Evolutionary conservation across 2,329 filamentous ascomycete species (phyloP).

Genomic region (Fusarium heterosporum): DNA sequence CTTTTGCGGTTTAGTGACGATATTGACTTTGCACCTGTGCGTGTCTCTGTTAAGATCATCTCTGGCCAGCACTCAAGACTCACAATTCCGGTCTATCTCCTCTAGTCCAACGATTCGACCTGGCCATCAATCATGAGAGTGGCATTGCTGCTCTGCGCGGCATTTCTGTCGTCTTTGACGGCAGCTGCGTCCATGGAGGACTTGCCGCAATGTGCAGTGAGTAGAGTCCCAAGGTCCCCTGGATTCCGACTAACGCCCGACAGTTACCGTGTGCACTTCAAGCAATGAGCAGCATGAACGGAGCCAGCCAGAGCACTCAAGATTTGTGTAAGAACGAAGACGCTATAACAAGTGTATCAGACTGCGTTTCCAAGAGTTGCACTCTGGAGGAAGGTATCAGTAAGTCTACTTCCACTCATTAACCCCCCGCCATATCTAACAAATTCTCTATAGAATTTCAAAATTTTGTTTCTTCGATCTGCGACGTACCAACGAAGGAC

Average conservation of each 20-base stretch:
- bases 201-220: constrained; percentile 7
- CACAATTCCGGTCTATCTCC: background rate
- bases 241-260: background rate
- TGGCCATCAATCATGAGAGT: background rate
- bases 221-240: background rate
- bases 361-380: background rate
- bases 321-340: background rate
- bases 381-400: background rate
- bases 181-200: background rate
- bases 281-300: background rate
- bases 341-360: background rate
- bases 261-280: background rate
- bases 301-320: background rate
- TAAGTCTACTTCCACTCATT: background rate
- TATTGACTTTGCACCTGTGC: background rate
- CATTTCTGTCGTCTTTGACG: background rate
- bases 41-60: background rate
- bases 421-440: background rate
- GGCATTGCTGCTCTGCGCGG: background rate
- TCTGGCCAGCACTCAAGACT: background rate
- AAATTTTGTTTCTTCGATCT: background rate
- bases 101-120: background rate
- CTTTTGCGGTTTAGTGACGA: background rate
- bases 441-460: background rate
- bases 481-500: background rate